Evolutionary conservation across 1,284 basidiomycete genomes (phyloP), one percentile per base, ranked within the genome.

Genomic region (Athelia psychrophila): DNA sequence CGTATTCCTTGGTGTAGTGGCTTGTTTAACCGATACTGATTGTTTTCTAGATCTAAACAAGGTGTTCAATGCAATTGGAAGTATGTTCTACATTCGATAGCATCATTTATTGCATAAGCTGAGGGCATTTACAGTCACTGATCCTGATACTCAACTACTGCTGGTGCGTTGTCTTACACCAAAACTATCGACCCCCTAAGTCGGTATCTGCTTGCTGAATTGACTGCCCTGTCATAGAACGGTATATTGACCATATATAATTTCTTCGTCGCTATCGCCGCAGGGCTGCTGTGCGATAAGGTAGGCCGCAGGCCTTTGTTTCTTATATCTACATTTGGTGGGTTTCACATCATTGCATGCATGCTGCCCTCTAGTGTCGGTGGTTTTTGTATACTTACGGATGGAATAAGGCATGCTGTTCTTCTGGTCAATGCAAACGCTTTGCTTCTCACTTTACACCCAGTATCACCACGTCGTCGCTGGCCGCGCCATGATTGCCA

Each of bases 181-280:
- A n/a, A n/a, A n/a, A n/a, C n/a, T n/a, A n/a, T n/a, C n/a, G n/a
- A n/a, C n/a, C n/a, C n/a, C n/a, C n/a, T n/a, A n/a, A n/a, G n/a
- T n/a, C n/a, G n/a, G n/a, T n/a, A n/a, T n/a, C 13, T 30, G 27
- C 27, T 30, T 13, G 13, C 27, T 30, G 13, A 30, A 30, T 30
- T 5, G 13, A 30, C 13, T 5, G 6, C 6, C 13, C 6, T 30
- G 27, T 50, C 63, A 5, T 56, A 69, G 57, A 84, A 83, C 58
- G 81, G 77, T 25, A 62, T 79, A 45, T 65, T 84, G 25, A 75
- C 77, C 53, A 77, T 83, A 53, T 84, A 70, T 65, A 81, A 79
- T 59, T 73, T 81, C 48, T 63, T 77, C 53, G 68, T 78, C 35
- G 77, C 79, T 13, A 65, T 82, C 45, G 49, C 64, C 30, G 78